Percentiles rank a stretch among this genome's conserved stretches.
These are phyloP conservation scores for Bombardia bombarda DNA, from an alignment of 495 filamentous ascomycete genomes.

Conservation along the genomic window DNA sequence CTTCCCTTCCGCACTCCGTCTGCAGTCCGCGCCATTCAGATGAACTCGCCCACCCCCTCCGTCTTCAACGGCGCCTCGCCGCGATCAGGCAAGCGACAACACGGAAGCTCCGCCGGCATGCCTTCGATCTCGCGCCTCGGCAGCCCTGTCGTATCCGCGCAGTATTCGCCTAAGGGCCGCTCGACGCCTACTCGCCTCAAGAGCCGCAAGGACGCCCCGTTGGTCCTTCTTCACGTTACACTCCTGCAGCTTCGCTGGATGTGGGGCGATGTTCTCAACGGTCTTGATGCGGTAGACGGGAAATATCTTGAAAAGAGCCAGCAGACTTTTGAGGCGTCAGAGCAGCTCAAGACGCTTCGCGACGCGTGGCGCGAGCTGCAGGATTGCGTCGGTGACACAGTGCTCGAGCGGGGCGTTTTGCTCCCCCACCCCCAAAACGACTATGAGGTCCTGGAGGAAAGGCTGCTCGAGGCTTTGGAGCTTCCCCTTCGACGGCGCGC, in stretches of 20 bases:
- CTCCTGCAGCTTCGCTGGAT: slow-evolving; percentile 64
- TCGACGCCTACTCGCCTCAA: slow-evolving; percentile 44
- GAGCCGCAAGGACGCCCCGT: slow-evolving; percentile 48
- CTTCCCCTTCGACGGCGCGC: slow-evolving; percentile 54
- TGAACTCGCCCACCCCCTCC: slow-evolving; percentile 55
- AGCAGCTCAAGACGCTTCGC: slow-evolving; percentile 48
- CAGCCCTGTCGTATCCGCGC: slow-evolving; percentile 33
- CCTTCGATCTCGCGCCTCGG: slow-evolving; percentile 41
- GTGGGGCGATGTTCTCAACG: slow-evolving; percentile 52
- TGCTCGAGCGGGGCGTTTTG: slow-evolving; percentile 76
- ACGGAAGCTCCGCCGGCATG: slow-evolving; percentile 20
- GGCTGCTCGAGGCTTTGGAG: slow-evolving; percentile 81
- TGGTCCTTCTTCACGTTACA: slow-evolving; percentile 84
- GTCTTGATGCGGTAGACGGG: slow-evolving; percentile 19
- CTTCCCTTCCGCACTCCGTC: slow-evolving; percentile 54
- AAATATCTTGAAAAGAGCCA: slow-evolving; percentile 13
- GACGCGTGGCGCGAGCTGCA: slow-evolving; percentile 68
- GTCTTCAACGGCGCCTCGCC: slow-evolving; percentile 37
- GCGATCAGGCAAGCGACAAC: slow-evolving; percentile 27
- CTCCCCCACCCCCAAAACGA: slow-evolving; percentile 84
- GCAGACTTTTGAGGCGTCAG: slow-evolving; percentile 34
- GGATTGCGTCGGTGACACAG: slow-evolving; percentile 67
- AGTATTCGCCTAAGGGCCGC: slow-evolving; percentile 52
- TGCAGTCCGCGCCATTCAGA: slow-evolving; percentile 70
- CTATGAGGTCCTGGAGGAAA: slow-evolving; percentile 86